A percentile compares a stretch with the other conserved stretches of the same genome.
Conservation (phyloP, 2,329 filamentous ascomycete species). For the Penicillium brevicompactum region DNA sequence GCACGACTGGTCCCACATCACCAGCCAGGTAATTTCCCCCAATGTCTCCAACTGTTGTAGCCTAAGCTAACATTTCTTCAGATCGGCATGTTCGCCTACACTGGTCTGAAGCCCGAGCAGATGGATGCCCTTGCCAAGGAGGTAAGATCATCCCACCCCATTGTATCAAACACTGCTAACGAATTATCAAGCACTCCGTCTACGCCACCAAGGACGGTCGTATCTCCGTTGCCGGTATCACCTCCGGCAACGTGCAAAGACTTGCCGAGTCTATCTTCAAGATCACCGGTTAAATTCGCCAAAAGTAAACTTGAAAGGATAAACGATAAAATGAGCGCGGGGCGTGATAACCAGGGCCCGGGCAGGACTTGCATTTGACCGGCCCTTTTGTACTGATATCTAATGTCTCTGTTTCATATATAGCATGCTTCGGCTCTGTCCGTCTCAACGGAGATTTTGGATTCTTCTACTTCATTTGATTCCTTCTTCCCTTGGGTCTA, state of each 20-base stretch:
- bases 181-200: constrained; percentile 71
- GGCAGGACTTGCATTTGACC: not conserved
- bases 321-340: constrained; percentile 10
- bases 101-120: constrained; percentile 84
- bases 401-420: constrained; percentile 29
- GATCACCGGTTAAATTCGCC: constrained; percentile 47
- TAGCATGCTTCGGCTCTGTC: constrained; percentile 28
- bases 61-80: constrained; percentile 26
- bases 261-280: constrained; percentile 55
- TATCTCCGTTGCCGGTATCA: constrained; percentile 55
- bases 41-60: not conserved
- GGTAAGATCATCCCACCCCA: constrained; percentile 43
- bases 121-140: constrained; percentile 92
- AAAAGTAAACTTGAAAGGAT: not conserved
- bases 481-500: not conserved
- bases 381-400: constrained; percentile 30
- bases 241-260: constrained; percentile 51
- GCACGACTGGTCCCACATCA: constrained; percentile 99
- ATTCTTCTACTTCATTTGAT: constrained; percentile 5
- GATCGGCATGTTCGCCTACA: constrained; percentile 99
- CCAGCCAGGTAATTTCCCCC: constrained; percentile 63
- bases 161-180: constrained; percentile 11
- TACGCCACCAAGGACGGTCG: constrained; percentile 82
- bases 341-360: constrained; percentile 7
- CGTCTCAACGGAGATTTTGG: constrained; percentile 26